Percentiles rank a stretch among this genome's conserved stretches.
phyloP scores from a whole-genome alignment of 495 filamentous ascomycete species.

The Podospora conica region DNA sequence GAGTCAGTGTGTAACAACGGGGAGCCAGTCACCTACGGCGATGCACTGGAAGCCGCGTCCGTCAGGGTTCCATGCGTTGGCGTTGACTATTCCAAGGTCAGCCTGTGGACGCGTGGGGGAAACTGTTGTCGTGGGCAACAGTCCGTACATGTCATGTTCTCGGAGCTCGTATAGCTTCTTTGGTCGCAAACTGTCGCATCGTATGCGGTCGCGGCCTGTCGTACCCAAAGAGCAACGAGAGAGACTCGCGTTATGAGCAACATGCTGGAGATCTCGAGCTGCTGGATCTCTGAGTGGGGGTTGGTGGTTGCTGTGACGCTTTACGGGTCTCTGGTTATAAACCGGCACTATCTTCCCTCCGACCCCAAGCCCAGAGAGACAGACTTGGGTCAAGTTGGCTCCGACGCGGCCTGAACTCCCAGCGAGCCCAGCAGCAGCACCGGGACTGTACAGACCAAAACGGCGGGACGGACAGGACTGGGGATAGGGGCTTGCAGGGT shows the following conservation, averaged over 20 bases:
- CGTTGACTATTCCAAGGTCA: conserved; percentile 13
- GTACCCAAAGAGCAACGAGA: conserved; percentile 12
- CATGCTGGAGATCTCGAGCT: neutral
- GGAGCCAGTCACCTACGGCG: conserved; percentile 16
- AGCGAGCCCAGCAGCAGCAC: neutral
- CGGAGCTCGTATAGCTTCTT: conserved; percentile 21
- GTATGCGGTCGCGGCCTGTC: conserved; percentile 14
- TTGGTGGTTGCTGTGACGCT: neutral
- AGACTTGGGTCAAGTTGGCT: neutral
- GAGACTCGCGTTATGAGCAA: neutral
- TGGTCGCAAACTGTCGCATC: conserved; percentile 21
- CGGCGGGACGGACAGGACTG: neutral
- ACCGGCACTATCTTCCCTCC: neutral
- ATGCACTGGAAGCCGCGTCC: conserved; percentile 25
- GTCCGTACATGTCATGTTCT: conserved; percentile 21
- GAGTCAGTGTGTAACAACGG: neutral
- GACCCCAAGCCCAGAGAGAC: neutral
- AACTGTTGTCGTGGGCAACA: neutral
- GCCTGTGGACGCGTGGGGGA: neutral
- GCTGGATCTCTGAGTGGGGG: neutral
- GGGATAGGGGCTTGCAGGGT: neutral
- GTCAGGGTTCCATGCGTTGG: conserved; percentile 31
- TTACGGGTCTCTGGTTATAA: neutral
- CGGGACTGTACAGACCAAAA: neutral
- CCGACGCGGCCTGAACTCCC: neutral